Conservation (phyloP, 805 yeast species). For the Hemisphaericaspora nanyangensis region DNA sequence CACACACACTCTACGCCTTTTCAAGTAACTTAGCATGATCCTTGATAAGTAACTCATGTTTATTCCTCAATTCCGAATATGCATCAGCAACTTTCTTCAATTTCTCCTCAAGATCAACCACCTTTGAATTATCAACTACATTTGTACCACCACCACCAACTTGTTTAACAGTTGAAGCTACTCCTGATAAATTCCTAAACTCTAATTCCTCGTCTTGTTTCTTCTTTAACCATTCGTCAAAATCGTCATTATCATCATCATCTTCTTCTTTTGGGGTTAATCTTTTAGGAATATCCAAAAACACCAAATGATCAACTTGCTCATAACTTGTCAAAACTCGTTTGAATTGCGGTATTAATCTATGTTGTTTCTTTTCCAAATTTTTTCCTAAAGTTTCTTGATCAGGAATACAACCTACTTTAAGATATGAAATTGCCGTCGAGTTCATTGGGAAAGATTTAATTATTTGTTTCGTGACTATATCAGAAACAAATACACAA, state of each 20-base stretch:
- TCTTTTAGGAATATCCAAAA: conserved; percentile 22
- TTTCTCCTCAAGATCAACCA: conserved; percentile 20
- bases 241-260: conserved; percentile 24
- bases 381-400: conserved; percentile 5
- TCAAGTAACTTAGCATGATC: conserved; percentile 44
- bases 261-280: conserved; percentile 5
- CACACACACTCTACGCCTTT: too few species aligned
- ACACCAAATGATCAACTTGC: conserved; percentile 42
- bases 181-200: conserved; percentile 42
- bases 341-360: conserved; percentile 61
- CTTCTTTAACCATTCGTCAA: conserved; percentile 46
- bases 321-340: conserved; percentile 47
- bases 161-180: conserved; percentile 36
- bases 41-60: conserved; percentile 55
- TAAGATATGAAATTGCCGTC: conserved; percentile 30
- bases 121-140: background rate
- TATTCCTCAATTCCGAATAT: conserved; percentile 52
- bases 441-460: conserved; percentile 48
- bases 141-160: conserved; percentile 7
- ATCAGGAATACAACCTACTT: conserved; percentile 18
- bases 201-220: conserved; percentile 50
- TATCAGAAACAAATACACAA: conserved; percentile 61
- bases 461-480: conserved; percentile 62
- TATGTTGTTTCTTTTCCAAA: conserved; percentile 32
- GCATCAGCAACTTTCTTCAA: conserved; percentile 52